Base-by-base conservation (phyloP, 768 basidiomycete species). In the Obba rivulosa region DNA sequence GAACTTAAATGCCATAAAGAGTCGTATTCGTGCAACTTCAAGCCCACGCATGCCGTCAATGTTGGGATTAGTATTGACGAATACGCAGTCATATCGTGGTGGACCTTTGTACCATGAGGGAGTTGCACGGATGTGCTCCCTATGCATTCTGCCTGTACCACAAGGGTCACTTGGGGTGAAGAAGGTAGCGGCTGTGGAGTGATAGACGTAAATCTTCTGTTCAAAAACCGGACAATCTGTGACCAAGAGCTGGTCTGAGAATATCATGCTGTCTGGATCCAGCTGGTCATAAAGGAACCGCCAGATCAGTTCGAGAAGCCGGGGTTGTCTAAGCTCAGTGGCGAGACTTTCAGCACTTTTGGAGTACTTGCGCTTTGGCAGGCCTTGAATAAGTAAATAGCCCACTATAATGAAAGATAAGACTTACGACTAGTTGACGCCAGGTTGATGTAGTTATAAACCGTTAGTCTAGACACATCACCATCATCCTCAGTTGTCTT, bases 1-100 rank as follows among this genome's bases (percentile, higher is more conserved):
- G 20, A n/a, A 14, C 28, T 13, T 25, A 24, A 69, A 66, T 0
- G 61, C 58, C n/a, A 69, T 63, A 45, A 68, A 62, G 2, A 57
- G 38, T 0, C 42, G 46, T 0, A 62, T 50, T 0, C 45, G 44
- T 1, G 52, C 64, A 42, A 64, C 56, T 3, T 48, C 43, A 3
- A 61, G 28, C 0, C 61, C 56, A 0, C 3, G 44, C 53, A 68
- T 59, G 2, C 63, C 57, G 0, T 38, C 44, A 0, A 45, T 28
- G 0, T 46, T 21, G 1, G 45, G 1, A 34, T 62, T 48, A 0
- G 24, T 52, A 9, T 24, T 38, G 3, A 68, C 41, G 25, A 64
- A 63, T 2, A 64, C 46, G 4, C 58, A 62, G 43, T 70, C 65
- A 8, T 36, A 35, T 0, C 46, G 41, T 0, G 55, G 24, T 3